These are phyloP conservation scores for Clonostachys solani DNA, from an alignment of 2,329 filamentous ascomycete genomes.

Conservation along the genomic window DNA sequence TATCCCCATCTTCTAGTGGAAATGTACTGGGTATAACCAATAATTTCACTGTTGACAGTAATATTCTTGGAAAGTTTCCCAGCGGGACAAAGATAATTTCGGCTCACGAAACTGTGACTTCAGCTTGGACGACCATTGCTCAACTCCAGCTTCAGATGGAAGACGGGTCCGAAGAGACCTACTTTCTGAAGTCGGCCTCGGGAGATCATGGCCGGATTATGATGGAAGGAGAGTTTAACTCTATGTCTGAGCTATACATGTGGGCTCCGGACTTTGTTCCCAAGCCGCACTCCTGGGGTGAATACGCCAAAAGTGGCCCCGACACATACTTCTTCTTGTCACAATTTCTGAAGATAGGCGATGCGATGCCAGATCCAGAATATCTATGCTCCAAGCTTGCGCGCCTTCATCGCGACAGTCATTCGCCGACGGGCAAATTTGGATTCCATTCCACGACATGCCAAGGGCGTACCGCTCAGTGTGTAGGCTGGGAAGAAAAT, in stretches of 20 bases:
- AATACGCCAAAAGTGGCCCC: background rate
- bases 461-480: slow-evolving; percentile 16
- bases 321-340: background rate
- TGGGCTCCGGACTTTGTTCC: background rate
- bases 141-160: no score
- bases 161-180: background rate
- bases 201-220: background rate
- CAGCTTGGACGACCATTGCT: no score
- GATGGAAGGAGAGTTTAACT: background rate
- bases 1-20: no score
- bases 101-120: no score
- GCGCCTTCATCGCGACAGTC: background rate
- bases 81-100: no score
- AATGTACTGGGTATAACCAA: no score
- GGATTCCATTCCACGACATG: slow-evolving; percentile 23
- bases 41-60: no score
- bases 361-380: background rate
- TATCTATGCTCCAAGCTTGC: background rate
- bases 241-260: background rate
- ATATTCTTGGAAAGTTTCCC: no score
- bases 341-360: background rate
- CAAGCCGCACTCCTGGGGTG: background rate
- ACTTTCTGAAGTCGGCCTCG: background rate
- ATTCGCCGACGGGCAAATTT: slow-evolving; percentile 15
- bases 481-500: slow-evolving; percentile 19